Percentiles rank a stretch among this genome's conserved stretches.
These are phyloP conservation scores for Xylaria sp. DNA, from an alignment of 2,329 filamentous ascomycete genomes.

Conservation along the genomic window DNA sequence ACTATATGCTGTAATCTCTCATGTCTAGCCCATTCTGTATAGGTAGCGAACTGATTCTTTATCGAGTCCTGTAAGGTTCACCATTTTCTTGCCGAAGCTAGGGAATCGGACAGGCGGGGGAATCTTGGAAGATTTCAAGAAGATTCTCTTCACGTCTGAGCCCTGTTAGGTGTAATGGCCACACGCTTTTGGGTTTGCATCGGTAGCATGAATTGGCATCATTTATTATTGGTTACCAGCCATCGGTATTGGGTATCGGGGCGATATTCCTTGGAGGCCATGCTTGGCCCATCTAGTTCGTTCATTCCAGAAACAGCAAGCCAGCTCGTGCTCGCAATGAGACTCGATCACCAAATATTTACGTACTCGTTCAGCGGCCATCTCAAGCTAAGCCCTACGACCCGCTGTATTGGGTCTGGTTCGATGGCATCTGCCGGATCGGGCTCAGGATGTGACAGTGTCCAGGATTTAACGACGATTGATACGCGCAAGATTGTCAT, in stretches of 20 bases:
- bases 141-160: neutral
- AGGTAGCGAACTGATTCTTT: neutral
- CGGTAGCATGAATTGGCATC: neutral
- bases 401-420: constrained; percentile 35
- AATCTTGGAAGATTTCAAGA: neutral
- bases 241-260: constrained; percentile 14
- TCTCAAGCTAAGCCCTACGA: constrained; percentile 40
- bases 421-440: constrained; percentile 34
- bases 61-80: neutral
- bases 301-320: constrained; percentile 33
- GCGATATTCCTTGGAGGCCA: constrained; percentile 4
- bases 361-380: constrained; percentile 37
- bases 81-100: no score
- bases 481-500: constrained; percentile 12
- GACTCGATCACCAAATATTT: constrained; percentile 41
- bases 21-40: neutral
- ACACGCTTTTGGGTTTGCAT: neutral
- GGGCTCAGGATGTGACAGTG: constrained; percentile 23
- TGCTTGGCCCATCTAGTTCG: constrained; percentile 14
- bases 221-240: neutral
- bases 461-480: constrained; percentile 7
- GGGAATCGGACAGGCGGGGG: no score
- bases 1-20: neutral
- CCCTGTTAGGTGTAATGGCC: neutral
- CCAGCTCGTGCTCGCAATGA: constrained; percentile 33